phyloP scores from a whole-genome alignment of 805 yeast genomes.

The Zygoascus bituminiphila region DNA sequence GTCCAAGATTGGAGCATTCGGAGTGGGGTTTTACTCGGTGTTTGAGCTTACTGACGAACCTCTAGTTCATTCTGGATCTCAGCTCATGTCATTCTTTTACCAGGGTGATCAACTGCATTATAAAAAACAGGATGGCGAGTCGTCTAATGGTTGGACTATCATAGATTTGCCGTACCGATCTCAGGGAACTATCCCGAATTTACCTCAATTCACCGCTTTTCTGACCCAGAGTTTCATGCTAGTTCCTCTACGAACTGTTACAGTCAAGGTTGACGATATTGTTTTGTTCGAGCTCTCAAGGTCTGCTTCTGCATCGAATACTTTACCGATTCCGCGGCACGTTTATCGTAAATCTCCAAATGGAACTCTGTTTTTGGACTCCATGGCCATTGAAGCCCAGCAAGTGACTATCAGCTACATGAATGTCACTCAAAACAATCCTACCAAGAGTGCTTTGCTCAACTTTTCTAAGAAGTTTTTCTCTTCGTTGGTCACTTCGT shows the following conservation, averaged over 20 bases:
- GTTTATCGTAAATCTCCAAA: conserved; percentile 22
- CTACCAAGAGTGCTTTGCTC: conserved; percentile 18
- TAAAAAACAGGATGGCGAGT: conserved; percentile 17
- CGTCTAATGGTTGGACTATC: conserved; percentile 26
- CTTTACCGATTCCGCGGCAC: conserved; percentile 20
- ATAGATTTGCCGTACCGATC: conserved; percentile 31
- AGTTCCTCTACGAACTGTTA: conserved; percentile 26
- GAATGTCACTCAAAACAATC: conserved; percentile 29
- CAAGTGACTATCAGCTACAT: conserved; percentile 27
- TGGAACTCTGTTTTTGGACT: conserved; percentile 20
- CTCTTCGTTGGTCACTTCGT: conserved; percentile 20
- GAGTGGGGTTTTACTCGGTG: conserved; percentile 54
- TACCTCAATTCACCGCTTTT: conserved; percentile 30
- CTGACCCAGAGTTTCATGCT: conserved; percentile 32
- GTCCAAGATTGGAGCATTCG: conserved; percentile 36
- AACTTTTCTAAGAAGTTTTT: conserved; percentile 27
- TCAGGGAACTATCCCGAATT: conserved; percentile 25
- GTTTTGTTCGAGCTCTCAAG: conserved; percentile 25
- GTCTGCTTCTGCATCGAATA: conserved; percentile 15
- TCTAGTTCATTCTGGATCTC: conserved; percentile 41
- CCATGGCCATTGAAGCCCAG: conserved; percentile 21
- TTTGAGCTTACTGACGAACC: conserved; percentile 82
- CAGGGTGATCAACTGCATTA: conserved; percentile 32
- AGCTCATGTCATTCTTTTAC: conserved; percentile 31
- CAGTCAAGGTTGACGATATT: conserved; percentile 24